Evolutionary conservation across 2,329 filamentous ascomycete species (phyloP).

Genomic region (Setomelanomma holmii): DNA sequence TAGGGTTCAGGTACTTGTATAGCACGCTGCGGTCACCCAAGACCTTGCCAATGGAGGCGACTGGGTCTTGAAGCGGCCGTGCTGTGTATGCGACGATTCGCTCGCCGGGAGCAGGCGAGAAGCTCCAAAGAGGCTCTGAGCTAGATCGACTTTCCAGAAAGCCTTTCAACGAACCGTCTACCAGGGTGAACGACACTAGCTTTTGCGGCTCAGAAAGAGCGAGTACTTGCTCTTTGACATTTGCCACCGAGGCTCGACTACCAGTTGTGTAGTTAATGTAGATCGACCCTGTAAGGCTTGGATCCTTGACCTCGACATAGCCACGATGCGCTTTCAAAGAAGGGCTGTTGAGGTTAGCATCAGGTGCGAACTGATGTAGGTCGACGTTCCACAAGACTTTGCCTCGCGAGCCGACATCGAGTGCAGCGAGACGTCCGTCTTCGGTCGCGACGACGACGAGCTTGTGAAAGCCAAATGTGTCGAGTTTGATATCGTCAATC

Average conservation of each 20-base stretch:
- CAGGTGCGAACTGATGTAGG: constrained; percentile 64
- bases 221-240: constrained; percentile 18
- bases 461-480: constrained; percentile 90
- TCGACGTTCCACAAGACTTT: constrained; percentile 77
- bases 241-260: constrained; percentile 26
- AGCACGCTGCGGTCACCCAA: constrained; percentile 90
- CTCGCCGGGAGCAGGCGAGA: constrained; percentile 70
- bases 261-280: constrained; percentile 46
- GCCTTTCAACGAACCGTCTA: constrained; percentile 43
- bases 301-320: constrained; percentile 42
- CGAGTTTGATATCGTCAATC: constrained; percentile 62
- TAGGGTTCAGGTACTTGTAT: constrained; percentile 96
- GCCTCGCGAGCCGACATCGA: constrained; percentile 79
- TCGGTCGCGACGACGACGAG: constrained; percentile 80
- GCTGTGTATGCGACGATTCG: constrained; percentile 72
- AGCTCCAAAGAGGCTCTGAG: constrained; percentile 68
- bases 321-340: constrained; percentile 40
- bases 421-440: constrained; percentile 78
- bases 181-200: constrained; percentile 41
- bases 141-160: constrained; percentile 29
- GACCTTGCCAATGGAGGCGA: constrained; percentile 94
- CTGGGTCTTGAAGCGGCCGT: constrained; percentile 77
- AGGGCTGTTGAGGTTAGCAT: constrained; percentile 69
- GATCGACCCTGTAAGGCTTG: constrained; percentile 28
- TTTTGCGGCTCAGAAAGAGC: constrained; percentile 25